Conservation (phyloP, 441 rosid species). For the Croton laevigatus region DNA sequence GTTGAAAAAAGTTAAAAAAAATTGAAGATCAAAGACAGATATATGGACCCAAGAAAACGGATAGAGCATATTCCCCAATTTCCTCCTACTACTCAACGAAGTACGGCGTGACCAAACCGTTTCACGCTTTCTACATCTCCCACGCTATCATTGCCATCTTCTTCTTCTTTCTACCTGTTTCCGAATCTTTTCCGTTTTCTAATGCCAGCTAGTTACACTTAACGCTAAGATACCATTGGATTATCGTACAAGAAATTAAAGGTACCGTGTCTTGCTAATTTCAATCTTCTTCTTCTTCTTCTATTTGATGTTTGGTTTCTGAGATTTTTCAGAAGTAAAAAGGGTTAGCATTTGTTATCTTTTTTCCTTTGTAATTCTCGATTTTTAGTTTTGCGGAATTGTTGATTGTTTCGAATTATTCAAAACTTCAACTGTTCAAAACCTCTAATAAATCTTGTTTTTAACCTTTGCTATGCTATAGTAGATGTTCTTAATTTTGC, state of each 20-base stretch:
- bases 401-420: not conserved
- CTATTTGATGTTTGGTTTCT: not conserved
- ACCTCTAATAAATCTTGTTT: not conserved
- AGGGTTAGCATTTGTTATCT: not conserved
- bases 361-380: not conserved
- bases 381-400: not conserved
- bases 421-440: not conserved
- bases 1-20: too few relatives aligned
- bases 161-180: not conserved
- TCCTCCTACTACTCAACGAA: not conserved
- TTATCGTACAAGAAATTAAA: not conserved
- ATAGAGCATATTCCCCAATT: not conserved
- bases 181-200: not conserved
- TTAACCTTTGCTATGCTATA: not conserved
- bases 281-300: not conserved
- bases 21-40: not conserved
- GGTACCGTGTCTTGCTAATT: not conserved
- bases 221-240: not conserved
- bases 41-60: not conserved
- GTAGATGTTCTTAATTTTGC: not conserved
- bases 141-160: not conserved
- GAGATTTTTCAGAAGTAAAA: not conserved
- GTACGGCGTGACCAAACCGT: not conserved
- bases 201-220: not conserved
- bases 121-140: not conserved